Base-by-base conservation (phyloP, 2,329 filamentous ascomycete species). In the Purpureocillium lavendulum region DNA sequence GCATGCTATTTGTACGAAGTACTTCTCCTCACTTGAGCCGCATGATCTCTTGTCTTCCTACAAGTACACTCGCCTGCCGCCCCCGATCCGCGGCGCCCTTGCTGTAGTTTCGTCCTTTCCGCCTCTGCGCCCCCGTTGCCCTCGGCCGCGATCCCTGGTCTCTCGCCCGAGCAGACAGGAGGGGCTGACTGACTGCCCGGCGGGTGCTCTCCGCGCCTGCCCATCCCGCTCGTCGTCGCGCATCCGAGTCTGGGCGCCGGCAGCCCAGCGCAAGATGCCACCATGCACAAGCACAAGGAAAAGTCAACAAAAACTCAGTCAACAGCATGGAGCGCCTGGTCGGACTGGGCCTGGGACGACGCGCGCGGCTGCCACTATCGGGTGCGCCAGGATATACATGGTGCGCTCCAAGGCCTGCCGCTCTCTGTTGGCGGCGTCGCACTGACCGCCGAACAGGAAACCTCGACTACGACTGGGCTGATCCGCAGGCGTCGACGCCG, bases 281-380 rank as follows among this genome's bases (percentile, higher is more conserved):
- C 37, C 38, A 56, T 56, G 54, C 51, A 51, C 38, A 54, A 53
- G 44, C 50, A 52, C 42, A 55, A 52, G 35, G 44, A 47, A 32
- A 55, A 53, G 40, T 49, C 51, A 17, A 53, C 51, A 17, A 53
- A 51, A 46, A 36, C 50, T 39, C 48, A 50, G 36, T 26, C 30
- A 26, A 7, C 43, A 30, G 8, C 43, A 30, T 56, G 51, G 52
- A 47, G 50, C 33, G 42, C 42, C 21, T 56, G 50, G 52, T 54
- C 53, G 15, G 47, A 51, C 21, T 56, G 53, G 54, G 46, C 40
- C 31, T 47, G 43, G 41, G 50, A 54, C 39, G 43, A 43, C 33
- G 36, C 36, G 11, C 40, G 40, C 17, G 33, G 43, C 17, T 35
- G 44, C 9, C 47, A 45, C 35, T 53, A 51, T 41, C 49, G 54